Conservation (phyloP, 1,284 basidiomycete genomes). For the Omphalotus olearius region DNA sequence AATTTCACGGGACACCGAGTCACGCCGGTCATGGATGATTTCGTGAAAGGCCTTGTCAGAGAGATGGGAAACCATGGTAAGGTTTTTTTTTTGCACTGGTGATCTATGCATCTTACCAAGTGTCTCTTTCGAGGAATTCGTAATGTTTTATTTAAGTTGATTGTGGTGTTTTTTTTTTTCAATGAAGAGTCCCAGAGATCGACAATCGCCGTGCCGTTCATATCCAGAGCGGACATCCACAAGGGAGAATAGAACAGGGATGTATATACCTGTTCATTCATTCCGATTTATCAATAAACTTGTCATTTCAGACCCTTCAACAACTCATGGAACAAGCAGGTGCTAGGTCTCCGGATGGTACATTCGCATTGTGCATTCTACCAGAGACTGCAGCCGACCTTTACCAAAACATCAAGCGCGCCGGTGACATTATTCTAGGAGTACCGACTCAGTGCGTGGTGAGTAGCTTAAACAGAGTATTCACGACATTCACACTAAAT, state of each 20-base stretch:
- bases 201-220: neutral
- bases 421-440: slow-evolving; percentile 30
- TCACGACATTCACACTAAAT: neutral
- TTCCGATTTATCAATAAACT: no score
- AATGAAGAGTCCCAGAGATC: neutral
- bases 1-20: slow-evolving; percentile 22
- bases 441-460: slow-evolving; percentile 34
- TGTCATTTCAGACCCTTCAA: no score
- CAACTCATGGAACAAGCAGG: neutral
- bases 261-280: no score
- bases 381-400: slow-evolving; percentile 27
- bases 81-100: slow-evolving; percentile 9
- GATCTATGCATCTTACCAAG: slow-evolving; percentile 3
- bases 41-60: slow-evolving; percentile 20
- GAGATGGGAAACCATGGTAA: slow-evolving; percentile 26
- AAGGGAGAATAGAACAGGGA: neutral
- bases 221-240: neutral
- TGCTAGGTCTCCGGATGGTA: no score
- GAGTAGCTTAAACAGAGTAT: slow-evolving; percentile 12
- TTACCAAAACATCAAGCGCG: slow-evolving; percentile 29
- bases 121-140: slow-evolving; percentile 6
- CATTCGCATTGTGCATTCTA: slow-evolving; percentile 4
- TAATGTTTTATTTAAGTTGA: neutral
- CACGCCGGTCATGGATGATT: slow-evolving; percentile 15
- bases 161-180: neutral